These are phyloP conservation scores for Silene vulgaris DNA, from an alignment of 179 eudicot genomes.

Conservation along the genomic window DNA sequence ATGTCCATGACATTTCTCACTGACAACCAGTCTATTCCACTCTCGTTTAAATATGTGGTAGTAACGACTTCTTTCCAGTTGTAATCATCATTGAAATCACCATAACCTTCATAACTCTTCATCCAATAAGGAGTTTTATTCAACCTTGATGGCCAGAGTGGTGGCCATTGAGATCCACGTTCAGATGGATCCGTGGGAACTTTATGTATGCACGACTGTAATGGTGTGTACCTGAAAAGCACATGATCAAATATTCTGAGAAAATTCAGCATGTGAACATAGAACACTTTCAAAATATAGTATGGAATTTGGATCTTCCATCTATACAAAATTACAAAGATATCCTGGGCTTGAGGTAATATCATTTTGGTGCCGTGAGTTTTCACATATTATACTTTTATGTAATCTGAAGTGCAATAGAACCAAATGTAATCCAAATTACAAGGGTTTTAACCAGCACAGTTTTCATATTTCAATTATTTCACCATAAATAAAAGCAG, in stretches of 20 bases:
- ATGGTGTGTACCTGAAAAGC: conserved; percentile 32
- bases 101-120: conserved; percentile 28
- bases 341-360: no score
- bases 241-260: not conserved
- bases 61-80: conserved; percentile 35
- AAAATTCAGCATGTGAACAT: not conserved
- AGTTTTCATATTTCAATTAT: not conserved
- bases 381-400: no score
- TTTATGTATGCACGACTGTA: conserved; percentile 39
- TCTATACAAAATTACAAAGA: no score
- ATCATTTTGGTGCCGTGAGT: no score
- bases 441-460: no score
- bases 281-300: not conserved
- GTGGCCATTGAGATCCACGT: conserved; percentile 42
- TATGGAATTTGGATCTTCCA: no score
- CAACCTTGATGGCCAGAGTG: conserved; percentile 37
- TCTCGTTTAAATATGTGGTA: conserved; percentile 29
- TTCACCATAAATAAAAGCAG: not conserved
- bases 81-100: conserved; percentile 35
- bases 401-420: no score
- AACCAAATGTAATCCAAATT: no score
- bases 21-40: conserved; percentile 34
- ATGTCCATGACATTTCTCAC: conserved; percentile 47
- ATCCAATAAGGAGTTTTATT: conserved; percentile 38
- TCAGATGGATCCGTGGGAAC: conserved; percentile 29